These are phyloP conservation scores for Lentinula detonsa DNA, from an alignment of 768 basidiomycete species.

Conservation along the genomic window DNA sequence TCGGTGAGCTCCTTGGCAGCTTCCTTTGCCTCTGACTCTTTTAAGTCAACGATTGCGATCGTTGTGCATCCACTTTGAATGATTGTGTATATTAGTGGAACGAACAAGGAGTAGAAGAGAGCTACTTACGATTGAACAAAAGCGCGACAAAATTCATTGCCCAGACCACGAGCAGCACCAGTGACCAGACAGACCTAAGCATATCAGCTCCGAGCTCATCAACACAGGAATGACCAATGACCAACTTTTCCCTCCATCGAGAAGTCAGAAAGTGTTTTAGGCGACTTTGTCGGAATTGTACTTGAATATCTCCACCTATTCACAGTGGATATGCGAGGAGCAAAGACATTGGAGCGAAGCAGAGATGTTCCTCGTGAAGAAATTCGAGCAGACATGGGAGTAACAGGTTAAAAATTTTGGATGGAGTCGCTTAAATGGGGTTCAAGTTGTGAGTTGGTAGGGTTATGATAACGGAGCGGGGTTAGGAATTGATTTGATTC, in stretches of 20 bases:
- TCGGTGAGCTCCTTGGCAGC: constrained; percentile 66
- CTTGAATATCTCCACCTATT: constrained; percentile 4
- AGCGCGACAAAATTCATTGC: constrained; percentile 85
- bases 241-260: constrained; percentile 74
- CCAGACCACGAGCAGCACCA: constrained; percentile 88
- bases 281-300: background rate
- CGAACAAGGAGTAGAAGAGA: background rate
- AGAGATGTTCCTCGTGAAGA: constrained; percentile 12
- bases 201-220: background rate
- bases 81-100: background rate
- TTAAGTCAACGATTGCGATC: constrained; percentile 79
- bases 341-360: background rate
- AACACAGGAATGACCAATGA: background rate
- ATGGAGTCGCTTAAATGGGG: constrained; percentile 4
- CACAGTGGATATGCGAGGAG: background rate
- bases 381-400: constrained; percentile 16
- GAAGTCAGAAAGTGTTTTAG: constrained; percentile 62
- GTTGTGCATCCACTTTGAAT: constrained; percentile 66
- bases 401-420: constrained; percentile 8
- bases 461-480: background rate
- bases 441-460: constrained; percentile 6
- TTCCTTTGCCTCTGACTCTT: constrained; percentile 54
- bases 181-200: constrained; percentile 84
- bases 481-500: background rate
- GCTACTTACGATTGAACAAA: constrained; percentile 74